Conservation (phyloP, 495 filamentous ascomycete species). For the Aspergillus funiculosus region DNA sequence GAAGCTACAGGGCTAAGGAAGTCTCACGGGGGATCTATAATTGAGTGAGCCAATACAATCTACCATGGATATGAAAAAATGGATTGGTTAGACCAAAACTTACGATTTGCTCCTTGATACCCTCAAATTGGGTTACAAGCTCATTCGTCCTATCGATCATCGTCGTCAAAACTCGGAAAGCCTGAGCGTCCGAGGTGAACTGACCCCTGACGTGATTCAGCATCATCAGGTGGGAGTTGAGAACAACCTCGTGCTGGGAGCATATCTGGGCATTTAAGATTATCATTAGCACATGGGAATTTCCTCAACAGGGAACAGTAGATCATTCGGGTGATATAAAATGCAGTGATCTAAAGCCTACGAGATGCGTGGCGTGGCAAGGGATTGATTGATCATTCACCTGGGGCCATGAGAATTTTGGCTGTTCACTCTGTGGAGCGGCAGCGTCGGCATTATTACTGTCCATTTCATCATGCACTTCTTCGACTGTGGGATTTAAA, state of each 20-base stretch:
- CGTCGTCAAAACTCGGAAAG: conserved; percentile 23
- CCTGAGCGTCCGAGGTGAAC: conserved; percentile 20
- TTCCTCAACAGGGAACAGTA: neutral
- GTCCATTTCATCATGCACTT: conserved; percentile 6
- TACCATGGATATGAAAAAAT: neutral
- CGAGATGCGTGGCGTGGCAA: neutral
- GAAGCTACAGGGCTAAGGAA: neutral
- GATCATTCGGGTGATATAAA: neutral
- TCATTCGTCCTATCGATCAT: conserved; percentile 38
- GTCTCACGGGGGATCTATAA: neutral
- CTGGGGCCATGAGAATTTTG: conserved; percentile 17
- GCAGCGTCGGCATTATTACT: neutral
- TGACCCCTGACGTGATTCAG: conserved; percentile 26
- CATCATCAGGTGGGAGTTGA: conserved; percentile 33
- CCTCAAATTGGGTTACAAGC: conserved; percentile 31
- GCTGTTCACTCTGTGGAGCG: no score
- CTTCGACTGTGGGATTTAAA: conserved; percentile 22
- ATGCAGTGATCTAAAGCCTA: no score
- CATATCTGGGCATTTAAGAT: conserved; percentile 23
- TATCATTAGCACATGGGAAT: neutral
- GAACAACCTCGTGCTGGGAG: conserved; percentile 30
- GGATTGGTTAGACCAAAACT: conserved; percentile 7
- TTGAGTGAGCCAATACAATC: neutral
- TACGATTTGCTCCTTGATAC: conserved; percentile 32
- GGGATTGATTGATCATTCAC: conserved; percentile 13